Percentiles rank a stretch among this genome's conserved stretches.
phyloP scores from a whole-genome alignment of 495 filamentous ascomycete species.

The Penicillium malachiteum region DNA sequence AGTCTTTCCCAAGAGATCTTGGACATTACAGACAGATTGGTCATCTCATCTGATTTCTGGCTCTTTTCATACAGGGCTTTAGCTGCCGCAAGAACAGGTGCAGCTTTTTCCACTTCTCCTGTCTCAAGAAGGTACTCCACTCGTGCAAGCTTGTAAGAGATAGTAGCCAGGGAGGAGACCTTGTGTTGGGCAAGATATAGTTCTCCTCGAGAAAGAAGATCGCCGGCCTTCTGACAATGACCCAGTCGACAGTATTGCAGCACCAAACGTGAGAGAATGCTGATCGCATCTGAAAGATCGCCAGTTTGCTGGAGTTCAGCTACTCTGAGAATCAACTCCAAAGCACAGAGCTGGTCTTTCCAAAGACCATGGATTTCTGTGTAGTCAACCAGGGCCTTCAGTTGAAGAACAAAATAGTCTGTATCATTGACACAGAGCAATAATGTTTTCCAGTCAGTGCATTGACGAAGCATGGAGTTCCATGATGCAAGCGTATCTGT shows the following conservation, averaged over 20 bases:
- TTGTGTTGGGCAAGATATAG: constrained; percentile 41
- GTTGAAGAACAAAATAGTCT: constrained; percentile 56
- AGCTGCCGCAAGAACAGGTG: constrained; percentile 29
- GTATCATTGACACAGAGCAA: constrained; percentile 60
- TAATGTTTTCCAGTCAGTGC: constrained; percentile 50
- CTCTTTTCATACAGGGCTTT: constrained; percentile 37
- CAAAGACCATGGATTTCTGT: constrained; percentile 71
- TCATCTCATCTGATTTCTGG: constrained; percentile 31
- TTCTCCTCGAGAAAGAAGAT: constrained; percentile 59
- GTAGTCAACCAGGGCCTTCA: constrained; percentile 72
- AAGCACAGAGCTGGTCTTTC: constrained; percentile 47
- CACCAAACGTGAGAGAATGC: constrained; percentile 59
- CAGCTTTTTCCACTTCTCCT: constrained; percentile 60
- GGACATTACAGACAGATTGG: constrained; percentile 23
- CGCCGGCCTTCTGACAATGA: constrained; percentile 69
- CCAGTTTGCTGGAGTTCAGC: constrained; percentile 50
- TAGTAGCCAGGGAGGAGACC: constrained; percentile 40
- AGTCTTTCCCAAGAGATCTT: constrained; percentile 47
- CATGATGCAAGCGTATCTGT: constrained; percentile 42
- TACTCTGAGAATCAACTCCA: constrained; percentile 51
- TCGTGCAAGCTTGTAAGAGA: constrained; percentile 66
- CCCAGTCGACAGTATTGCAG: constrained; percentile 76
- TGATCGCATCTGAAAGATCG: constrained; percentile 55
- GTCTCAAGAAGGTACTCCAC: constrained; percentile 72
- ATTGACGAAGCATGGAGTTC: constrained; percentile 35